These are phyloP conservation scores for Rhodotorula glutinis DNA, from an alignment of 1,284 basidiomycete species.

Conservation along the genomic window DNA sequence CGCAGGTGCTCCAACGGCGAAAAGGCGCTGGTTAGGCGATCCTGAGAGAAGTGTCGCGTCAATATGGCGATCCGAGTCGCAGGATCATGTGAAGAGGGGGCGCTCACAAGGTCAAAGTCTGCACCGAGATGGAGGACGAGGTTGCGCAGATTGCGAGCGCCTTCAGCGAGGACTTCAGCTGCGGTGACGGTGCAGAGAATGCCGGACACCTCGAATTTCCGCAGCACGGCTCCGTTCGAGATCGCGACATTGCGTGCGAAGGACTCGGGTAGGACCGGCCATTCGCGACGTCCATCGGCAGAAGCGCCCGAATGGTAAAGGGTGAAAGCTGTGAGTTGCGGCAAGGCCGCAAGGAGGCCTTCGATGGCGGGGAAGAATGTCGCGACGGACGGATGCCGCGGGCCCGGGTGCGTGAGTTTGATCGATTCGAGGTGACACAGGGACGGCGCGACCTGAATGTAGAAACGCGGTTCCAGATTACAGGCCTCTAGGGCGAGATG, in stretches of 20 bases:
- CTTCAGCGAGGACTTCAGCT: slow-evolving; percentile 11
- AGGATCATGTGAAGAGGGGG: neutral
- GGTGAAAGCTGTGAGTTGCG: slow-evolving; percentile 25
- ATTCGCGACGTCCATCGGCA: slow-evolving; percentile 14
- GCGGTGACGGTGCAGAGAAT: slow-evolving; percentile 20
- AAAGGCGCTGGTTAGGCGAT: slow-evolving; percentile 11
- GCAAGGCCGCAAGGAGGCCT: slow-evolving; percentile 8
- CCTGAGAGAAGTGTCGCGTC: neutral
- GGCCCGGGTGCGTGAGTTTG: slow-evolving; percentile 39
- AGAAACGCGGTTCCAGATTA: slow-evolving; percentile 26
- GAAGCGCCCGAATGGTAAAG: slow-evolving; percentile 33
- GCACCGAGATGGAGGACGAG: slow-evolving; percentile 31
- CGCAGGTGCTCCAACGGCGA: slow-evolving; percentile 8
- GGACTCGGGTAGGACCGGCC: slow-evolving; percentile 12
- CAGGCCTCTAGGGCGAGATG: slow-evolving; percentile 39
- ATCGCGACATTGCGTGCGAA: slow-evolving; percentile 13
- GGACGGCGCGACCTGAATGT: slow-evolving; percentile 6
- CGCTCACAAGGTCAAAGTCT: slow-evolving; percentile 15
- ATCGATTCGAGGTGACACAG: slow-evolving; percentile 21
- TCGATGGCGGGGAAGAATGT: slow-evolving; percentile 31
- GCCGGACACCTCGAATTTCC: slow-evolving; percentile 34
- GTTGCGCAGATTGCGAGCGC: slow-evolving; percentile 10
- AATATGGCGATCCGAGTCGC: neutral
- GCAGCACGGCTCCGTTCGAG: slow-evolving; percentile 7
- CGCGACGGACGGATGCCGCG: slow-evolving; percentile 14